Conservation (phyloP, 495 filamentous ascomycete genomes). For the Penicillium argentinense region DNA sequence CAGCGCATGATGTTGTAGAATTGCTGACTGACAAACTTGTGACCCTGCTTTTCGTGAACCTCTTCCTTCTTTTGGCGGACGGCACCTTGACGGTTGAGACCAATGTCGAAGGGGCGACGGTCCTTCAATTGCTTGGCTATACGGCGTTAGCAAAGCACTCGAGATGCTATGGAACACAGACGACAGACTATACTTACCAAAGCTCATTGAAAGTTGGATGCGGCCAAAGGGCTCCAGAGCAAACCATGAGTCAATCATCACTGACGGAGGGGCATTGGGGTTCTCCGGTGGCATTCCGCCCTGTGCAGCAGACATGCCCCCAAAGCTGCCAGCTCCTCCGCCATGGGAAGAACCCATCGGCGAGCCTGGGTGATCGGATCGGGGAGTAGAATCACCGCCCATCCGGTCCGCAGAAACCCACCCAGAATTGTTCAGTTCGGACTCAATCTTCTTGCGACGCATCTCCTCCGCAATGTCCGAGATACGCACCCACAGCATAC, state of each 20-base stretch:
- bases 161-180: constrained; percentile 9
- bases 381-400: constrained; percentile 57
- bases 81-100: constrained; percentile 91
- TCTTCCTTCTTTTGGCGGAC: constrained; percentile 97
- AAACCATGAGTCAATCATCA: constrained; percentile 93
- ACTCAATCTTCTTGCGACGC: constrained; percentile 94
- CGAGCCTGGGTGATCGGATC: constrained; percentile 45
- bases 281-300: constrained; percentile 21
- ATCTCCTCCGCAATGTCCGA: constrained; percentile 98
- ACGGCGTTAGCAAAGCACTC: constrained; percentile 39
- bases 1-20: constrained; percentile 99
- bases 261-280: constrained; percentile 44
- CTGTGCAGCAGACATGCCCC: constrained; percentile 19
- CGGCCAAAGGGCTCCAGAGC: constrained; percentile 91
- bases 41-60: constrained; percentile 95
- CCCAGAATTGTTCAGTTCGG: constrained; percentile 83
- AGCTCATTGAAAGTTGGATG: constrained; percentile 83
- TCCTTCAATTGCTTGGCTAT: constrained; percentile 68
- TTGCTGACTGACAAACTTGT: constrained; percentile 96
- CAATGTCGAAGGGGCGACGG: constrained; percentile 74
- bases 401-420: constrained; percentile 98
- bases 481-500: constrained; percentile 93
- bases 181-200: constrained; percentile 56
- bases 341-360: constrained; percentile 33
- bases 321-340: constrained; percentile 25